Evolutionary conservation across 2,329 filamentous ascomycete species (phyloP), one percentile per base, ranked within the genome.

Genomic region (Neofusicoccum kwambonambiense): DNA sequence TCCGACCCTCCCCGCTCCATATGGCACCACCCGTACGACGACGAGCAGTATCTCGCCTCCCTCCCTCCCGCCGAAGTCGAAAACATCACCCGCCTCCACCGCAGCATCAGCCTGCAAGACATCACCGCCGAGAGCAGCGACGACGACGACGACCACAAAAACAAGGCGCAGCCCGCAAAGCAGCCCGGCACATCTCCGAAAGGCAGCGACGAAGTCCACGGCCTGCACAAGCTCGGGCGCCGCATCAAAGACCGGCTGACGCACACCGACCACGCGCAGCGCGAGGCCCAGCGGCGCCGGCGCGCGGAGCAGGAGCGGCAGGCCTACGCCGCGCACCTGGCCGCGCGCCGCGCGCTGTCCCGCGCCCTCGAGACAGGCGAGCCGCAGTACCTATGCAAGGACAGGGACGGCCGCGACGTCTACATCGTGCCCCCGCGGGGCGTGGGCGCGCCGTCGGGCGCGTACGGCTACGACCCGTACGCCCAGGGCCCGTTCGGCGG

Each of bases 11-110:
- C 85, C 0, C 81, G 84, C 52, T 83, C 82, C 64, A 87, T 86
- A 68, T 88, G 86, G 86, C 79, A 82, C 50, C 86, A 88, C 70
- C 86, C 86, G 0, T 84, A 87, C 72, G 86, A 88, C 69, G 86
- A 87, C 70, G 80, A 83, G 1, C 69, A 80, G 58, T 87, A 83
- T 70, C 75, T 88, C 31, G 70, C 70, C 35, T 80, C 80, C 0
- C 76, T 88, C 0, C 72, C 80, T 0, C 72, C 78, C 0, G 74
- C 80, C 57, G 84, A 87, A 69, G 79, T 84, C 19, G 80, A 82
- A 51, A 74, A 78, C 22, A 76, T 87, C 45, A 75, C 75, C 51
- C 71, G 72, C 7, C 68, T 79, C 45, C 74, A 77, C 54, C 70
- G 73, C 13, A 77, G 69, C 13, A 71, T 77, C 54, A 78, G 75